Conservation (phyloP, 1,284 basidiomycete genomes). For the Bondarzewia mesenterica region DNA sequence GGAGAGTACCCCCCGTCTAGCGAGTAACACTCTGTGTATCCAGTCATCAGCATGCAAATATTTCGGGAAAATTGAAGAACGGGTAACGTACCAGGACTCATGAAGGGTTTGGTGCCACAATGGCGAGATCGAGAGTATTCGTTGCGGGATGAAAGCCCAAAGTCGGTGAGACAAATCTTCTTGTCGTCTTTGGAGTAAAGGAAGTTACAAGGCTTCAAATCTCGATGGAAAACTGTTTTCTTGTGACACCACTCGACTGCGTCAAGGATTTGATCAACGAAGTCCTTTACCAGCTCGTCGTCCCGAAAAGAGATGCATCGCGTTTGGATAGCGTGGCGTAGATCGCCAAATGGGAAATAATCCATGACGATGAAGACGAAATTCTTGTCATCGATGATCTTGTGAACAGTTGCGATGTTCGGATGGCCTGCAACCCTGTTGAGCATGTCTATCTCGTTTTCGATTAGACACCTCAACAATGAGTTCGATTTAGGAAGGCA, state of each 20-base stretch:
- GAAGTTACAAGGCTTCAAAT: neutral
- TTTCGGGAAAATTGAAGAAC: no score
- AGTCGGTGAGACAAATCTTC: neutral
- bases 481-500: neutral
- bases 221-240: neutral
- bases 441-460: neutral
- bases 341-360: neutral
- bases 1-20: no score
- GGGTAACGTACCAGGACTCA: no score
- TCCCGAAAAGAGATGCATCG: neutral
- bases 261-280: neutral
- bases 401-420: neutral
- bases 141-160: no score
- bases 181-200: neutral
- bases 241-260: neutral
- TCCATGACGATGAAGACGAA: neutral
- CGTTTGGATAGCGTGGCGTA: neutral
- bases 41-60: no score
- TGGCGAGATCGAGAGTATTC: no score
- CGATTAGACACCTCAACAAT: neutral
- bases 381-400: neutral
- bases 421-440: neutral
- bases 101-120: no score
- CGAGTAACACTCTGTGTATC: no score
- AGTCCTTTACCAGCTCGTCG: neutral